Base-by-base conservation (phyloP, 805 yeast genomes). In the Saccharomycopsis capsularis region DNA sequence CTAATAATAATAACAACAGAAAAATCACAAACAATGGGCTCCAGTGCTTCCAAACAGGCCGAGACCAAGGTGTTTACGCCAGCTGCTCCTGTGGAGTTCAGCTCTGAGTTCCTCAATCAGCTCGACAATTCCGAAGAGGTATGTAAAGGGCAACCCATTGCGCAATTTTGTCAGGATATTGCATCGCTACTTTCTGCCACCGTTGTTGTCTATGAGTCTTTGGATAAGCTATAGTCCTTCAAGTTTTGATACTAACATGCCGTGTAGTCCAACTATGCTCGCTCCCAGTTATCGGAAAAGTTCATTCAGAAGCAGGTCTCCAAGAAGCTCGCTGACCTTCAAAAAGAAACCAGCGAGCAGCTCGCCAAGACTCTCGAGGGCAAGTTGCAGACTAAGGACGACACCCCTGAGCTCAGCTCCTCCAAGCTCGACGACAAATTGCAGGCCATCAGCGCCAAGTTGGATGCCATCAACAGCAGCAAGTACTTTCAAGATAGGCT, bases 11-110 rank as follows among this genome's bases (percentile, higher is more conserved):
- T n/a, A n/a, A n/a, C n/a, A n/a, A n/a, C n/a, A n/a, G n/a, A n/a
- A n/a, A n/a, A n/a, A n/a, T n/a, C 32, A 29, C 13, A 29, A 46
- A 40, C 2, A 40, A 80, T 80, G 86, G 86, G 85, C 42, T 66
- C 81, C 21, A 60, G 74, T 16, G 68, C 81, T 47, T 79, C 85
- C 11, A 80, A 76, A 59, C 79, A 82, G 36, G 61, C 64, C 27
- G 82, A 79, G 56, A 74, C 81, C 19, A 80, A 79, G 64, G 82
- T 81, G 18, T 81, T 79, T 60, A 74, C 78, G 2, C 87, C 89
- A 34, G 63, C 72, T 38, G 73, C 87, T 4, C 85, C 86, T 43
- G 78, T 83, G 40, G 83, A 82, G 54, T 79, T 82, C 62, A 76
- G 82, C 46, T 76, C 82, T 3, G 74, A 82, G 15, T 73, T 84